Percentiles rank a stretch among this genome's conserved stretches.
Evolutionary conservation across 768 basidiomycete genomes (phyloP).

Genomic region (Pisolithus microcarpus): DNA sequence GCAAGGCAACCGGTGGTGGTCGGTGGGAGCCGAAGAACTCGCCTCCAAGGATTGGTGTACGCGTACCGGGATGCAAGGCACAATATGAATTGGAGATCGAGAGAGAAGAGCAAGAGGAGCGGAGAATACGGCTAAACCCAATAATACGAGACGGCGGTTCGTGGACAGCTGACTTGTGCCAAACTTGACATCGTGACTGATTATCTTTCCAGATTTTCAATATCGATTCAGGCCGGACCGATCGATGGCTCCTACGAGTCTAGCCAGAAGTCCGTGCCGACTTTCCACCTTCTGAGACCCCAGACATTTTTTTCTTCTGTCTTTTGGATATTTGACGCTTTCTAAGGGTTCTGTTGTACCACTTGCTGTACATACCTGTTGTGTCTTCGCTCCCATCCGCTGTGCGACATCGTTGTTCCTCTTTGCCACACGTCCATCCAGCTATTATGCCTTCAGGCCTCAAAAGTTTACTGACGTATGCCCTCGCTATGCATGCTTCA

Average conservation of each 20-base stretch:
- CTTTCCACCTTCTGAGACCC: slow-evolving; percentile 53
- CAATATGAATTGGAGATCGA: slow-evolving; percentile 67
- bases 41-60: slow-evolving; percentile 36
- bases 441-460: not conserved
- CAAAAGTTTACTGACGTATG: not conserved
- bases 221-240: slow-evolving; percentile 50
- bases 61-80: slow-evolving; percentile 59
- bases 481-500: slow-evolving; percentile 1
- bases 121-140: slow-evolving; percentile 48
- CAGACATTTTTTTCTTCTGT: slow-evolving; percentile 9
- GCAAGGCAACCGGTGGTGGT: slow-evolving; percentile 74
- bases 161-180: slow-evolving; percentile 3
- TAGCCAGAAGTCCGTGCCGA: slow-evolving; percentile 41
- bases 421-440: not conserved
- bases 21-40: slow-evolving; percentile 68
- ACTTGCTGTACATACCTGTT: slow-evolving; percentile 3
- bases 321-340: not conserved
- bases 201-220: slow-evolving; percentile 44
- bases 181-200: slow-evolving; percentile 3
- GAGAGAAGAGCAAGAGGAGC: slow-evolving; percentile 50
- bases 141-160: slow-evolving; percentile 53
- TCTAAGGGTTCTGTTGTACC: slow-evolving; percentile 7
- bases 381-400: not conserved
- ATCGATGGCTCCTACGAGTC: slow-evolving; percentile 31
- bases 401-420: not conserved